Base-by-base conservation (phyloP, 768 basidiomycete genomes). In the Lactarius sanguifluus region DNA sequence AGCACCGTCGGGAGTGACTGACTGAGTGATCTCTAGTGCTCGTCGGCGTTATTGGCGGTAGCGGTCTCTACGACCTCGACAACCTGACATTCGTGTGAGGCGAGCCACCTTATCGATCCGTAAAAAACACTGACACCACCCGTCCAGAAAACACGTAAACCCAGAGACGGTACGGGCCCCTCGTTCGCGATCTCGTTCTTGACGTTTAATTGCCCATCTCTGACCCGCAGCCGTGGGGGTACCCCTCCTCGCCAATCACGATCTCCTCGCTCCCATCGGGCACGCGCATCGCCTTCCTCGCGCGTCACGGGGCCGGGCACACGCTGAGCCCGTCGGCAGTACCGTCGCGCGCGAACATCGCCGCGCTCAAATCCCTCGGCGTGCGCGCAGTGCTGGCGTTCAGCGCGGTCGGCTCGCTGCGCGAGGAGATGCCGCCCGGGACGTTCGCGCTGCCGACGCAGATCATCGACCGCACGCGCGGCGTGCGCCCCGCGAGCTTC, bases 381-480 rank as follows among this genome's bases (percentile, higher is more conserved):
- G 91, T 94, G 9, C 85, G 88, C 69, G 92, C 87, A 58, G 86
- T 98, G 75, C 81, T 98, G 70, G 94, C 95, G 8, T 98, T 98
- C 83, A 92, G 90, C 43, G 96, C 96, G 20, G 96, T 98, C 55
- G 96, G 96, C 32, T 95, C 92, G 10, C 83, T 99, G 13, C 85
- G 94, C 52, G 96, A 99, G 75, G 94, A 97, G 73, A 92, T 98
- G 76, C 76, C 86, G 38, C 95, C 95, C 0, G 95, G 96, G 30
- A 87, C 94, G 67, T 94, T 98, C 76, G 82, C 85, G 61, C 85
- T 98, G 52, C 95, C 96, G 2, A 81, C 83, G 40, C 96, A 98
- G 77, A 90, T 98, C 79, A 98, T 98, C 76, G 96, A 98, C 76
- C 85, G 96, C 61, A 98, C 96, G 30, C 98, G 98, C 78, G 94